Conservation (phyloP, 305 asterid species). For the Fraxinus albicans region DNA sequence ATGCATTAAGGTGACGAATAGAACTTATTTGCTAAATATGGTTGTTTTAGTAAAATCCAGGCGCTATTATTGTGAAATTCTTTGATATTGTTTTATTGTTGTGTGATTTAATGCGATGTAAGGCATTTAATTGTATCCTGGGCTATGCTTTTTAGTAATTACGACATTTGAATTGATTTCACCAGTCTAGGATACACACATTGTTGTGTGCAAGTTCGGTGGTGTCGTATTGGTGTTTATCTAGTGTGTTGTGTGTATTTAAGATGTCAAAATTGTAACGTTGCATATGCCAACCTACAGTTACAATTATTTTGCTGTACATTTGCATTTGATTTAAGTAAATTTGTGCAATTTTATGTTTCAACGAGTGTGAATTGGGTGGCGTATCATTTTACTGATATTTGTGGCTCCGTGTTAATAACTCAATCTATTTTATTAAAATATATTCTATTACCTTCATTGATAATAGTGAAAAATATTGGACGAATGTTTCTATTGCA, state of each 20-base stretch:
- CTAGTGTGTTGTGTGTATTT: background rate
- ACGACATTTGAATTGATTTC: background rate
- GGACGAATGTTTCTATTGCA: too few species aligned
- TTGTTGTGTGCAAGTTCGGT: constrained; percentile 9
- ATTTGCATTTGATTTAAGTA: too few species aligned
- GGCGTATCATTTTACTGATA: background rate
- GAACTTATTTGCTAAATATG: background rate
- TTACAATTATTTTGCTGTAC: background rate
- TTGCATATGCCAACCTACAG: background rate
- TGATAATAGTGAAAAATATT: too few species aligned
- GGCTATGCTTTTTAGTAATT: background rate
- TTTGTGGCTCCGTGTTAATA: background rate
- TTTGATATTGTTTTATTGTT: background rate
- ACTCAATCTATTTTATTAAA: too few species aligned
- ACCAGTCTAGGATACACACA: constrained; percentile 8
- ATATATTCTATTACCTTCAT: too few species aligned
- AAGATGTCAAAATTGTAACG: background rate
- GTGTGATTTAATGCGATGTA: background rate
- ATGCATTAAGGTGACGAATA: background rate
- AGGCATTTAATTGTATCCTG: background rate
- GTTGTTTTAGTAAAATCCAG: background rate
- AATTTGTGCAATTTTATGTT: background rate
- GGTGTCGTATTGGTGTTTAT: background rate
- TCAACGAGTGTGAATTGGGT: background rate
- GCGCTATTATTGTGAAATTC: background rate